A percentile compares a stretch with the other conserved stretches of the same genome.
Conservation (phyloP, 2,329 filamentous ascomycete genomes). For the Xylariaceae sp. region DNA sequence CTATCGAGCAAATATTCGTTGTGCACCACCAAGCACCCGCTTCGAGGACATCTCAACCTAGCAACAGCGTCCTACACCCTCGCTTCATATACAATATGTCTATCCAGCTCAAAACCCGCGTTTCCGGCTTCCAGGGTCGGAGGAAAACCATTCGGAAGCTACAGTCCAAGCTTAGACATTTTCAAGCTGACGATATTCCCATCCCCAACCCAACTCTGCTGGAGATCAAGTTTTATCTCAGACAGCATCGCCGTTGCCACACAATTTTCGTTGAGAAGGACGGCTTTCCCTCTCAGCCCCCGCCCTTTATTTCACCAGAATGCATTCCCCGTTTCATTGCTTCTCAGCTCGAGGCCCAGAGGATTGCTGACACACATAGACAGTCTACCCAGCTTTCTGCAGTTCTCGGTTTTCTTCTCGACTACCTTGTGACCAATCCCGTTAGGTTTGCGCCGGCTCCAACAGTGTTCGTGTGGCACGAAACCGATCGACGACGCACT, state of each 20-base stretch:
- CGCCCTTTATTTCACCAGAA: slow-evolving; percentile 6
- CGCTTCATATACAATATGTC: slow-evolving; percentile 12
- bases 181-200: slow-evolving; percentile 25
- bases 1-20: neutral
- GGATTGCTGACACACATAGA: slow-evolving; percentile 35
- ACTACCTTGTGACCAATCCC: slow-evolving; percentile 18
- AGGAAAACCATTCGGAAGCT: slow-evolving; percentile 18
- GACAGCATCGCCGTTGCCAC: slow-evolving; percentile 13
- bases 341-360: slow-evolving; percentile 40
- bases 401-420: slow-evolving; percentile 31
- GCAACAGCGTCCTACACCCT: neutral
- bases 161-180: slow-evolving; percentile 23
- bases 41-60: neutral
- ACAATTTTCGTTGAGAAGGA: slow-evolving; percentile 11
- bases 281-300: neutral
- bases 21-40: neutral
- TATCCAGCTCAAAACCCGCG: neutral
- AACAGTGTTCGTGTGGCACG: slow-evolving; percentile 40
- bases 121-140: slow-evolving; percentile 14
- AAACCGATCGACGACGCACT: slow-evolving; percentile 34
- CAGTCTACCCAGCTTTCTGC: slow-evolving; percentile 30
- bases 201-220: slow-evolving; percentile 25
- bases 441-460: slow-evolving; percentile 29
- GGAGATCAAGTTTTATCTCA: slow-evolving; percentile 30
- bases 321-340: slow-evolving; percentile 36